Evolutionary conservation across 164 flowering plant species (phyloP), one percentile per base, ranked within the genome.

Genomic region (Nymphaea colorata): DNA sequence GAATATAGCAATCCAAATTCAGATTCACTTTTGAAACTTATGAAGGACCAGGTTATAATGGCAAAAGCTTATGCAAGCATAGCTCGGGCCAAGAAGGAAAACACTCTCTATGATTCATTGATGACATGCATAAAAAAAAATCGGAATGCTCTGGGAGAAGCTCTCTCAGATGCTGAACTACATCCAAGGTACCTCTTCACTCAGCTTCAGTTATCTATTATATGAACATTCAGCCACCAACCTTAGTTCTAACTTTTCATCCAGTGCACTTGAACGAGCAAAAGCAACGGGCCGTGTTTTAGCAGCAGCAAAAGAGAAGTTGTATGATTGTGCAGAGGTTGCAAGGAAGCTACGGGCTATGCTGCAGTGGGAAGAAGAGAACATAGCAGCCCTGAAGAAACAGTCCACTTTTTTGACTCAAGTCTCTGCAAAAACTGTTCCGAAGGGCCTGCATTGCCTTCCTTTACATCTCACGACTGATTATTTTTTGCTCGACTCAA

Each of bases 371-470:
- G 78, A 81, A 60, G 98, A 92, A 78, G 83, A 75, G 5, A 84
- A 64, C 73, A 79, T 85, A 43, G 79, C 68, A 78, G 73, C 81
- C 17, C 65, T 75, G 72, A 92, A 89, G 88, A 88, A 84, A 72
- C 80, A 82, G 76, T 85, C 90, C 75, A 80, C 91, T 44, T 95
- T 92, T 76, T 75, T 91, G 78, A 90, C 79, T 72, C 99, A 94
- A 81, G 81, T 86, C 53, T 96, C 96, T 64, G 99, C 99, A 65
- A 94, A 94, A 82, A 86, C 90, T 25, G 77, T 94, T 61, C 96
- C 96, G 45, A 86, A 69, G 71, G 87, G 90, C 16, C 71, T 94
- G 73, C 96, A 94, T 74, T 94, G 99, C 77, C 82, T 94, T 68
- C 82, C 96, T 68, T 81, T 88, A 69, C 81, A 77, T 72, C 92